Base-by-base conservation (phyloP, 225 moss, liverwort and hornwort genomes). In the Asterella californica region DNA sequence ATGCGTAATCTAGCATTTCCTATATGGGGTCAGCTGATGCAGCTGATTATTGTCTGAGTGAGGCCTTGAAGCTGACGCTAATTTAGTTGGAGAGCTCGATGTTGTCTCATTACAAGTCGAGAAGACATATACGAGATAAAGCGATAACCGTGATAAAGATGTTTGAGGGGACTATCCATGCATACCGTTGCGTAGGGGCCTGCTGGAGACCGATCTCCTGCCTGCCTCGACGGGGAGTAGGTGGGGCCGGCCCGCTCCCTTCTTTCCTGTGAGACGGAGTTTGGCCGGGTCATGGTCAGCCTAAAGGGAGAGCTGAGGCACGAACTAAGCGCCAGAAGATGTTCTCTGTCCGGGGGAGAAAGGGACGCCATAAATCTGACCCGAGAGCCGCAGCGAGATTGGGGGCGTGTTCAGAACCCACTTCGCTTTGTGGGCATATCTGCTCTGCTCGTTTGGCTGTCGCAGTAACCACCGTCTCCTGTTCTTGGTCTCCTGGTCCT, bases 381-480 rank as follows among this genome's bases (percentile, higher is more conserved):
- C 12, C 18, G 15, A 54, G 30, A 32, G 74, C 74, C 52, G 52
- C 74, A 53, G 74, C 50, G 53, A 52, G 74, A 74, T 74, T 53
- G 49, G 6, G 52, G 74, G 32, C 27, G 30, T n/a, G 25, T 72
- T 48, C 72, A 49, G 29, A 48, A 46, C 72, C 50, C 53, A 53
- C 74, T 53, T 74, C 53, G 5, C 53, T 53, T 19, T 49, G 32
- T 15, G 52, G 32, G 6, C 30, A 53, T n/a, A 21, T 70, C 38
- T 45, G 69, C 69, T 21, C 15, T 22, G 12, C 52, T 0, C 30
- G 19, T 8, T 67, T n/a, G 64, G 27, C 64, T 17, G 5, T 64
- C 64, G 11, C 64, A 27, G 29, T 32, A 5, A 24, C 25, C 30
- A 10, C 73, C n/a, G 9, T n/a, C 73, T 25, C 1, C 25, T 36